phyloP scores from a whole-genome alignment of 2,329 filamentous ascomycete genomes.

The Alternaria triticina region DNA sequence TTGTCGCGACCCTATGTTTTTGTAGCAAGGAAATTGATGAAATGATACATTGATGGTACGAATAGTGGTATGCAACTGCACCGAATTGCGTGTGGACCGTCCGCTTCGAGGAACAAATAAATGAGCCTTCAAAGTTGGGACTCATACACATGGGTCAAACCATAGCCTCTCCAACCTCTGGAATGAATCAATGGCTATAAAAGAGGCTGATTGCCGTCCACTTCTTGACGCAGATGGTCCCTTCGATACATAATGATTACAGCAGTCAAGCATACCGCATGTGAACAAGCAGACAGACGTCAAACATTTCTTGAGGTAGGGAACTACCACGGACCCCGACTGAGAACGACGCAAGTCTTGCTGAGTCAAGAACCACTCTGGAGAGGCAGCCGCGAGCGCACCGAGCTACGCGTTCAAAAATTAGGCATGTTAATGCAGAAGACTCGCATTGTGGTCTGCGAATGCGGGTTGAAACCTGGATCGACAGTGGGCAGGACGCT shows the following conservation, averaged over 20 bases:
- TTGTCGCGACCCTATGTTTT: neutral
- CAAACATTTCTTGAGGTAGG: neutral
- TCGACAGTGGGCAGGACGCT: slow-evolving; percentile 6
- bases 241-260: neutral
- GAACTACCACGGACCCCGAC: neutral
- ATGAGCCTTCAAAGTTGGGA: neutral
- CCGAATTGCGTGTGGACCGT: neutral
- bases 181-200: neutral
- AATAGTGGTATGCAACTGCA: neutral
- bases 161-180: neutral
- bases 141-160: neutral
- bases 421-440: neutral
- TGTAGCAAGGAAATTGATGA: neutral
- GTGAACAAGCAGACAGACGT: neutral
- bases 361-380: neutral
- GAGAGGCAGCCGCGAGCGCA: neutral
- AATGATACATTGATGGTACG: neutral
- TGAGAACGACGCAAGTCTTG: neutral
- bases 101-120: neutral
- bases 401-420: neutral
- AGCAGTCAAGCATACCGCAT: neutral
- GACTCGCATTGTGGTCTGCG: neutral
- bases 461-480: slow-evolving; percentile 13
- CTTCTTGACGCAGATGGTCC: neutral
- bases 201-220: neutral